These are phyloP conservation scores for Melampsora medusae DNA, from an alignment of 1,284 basidiomycete genomes.

Conservation along the genomic window DNA sequence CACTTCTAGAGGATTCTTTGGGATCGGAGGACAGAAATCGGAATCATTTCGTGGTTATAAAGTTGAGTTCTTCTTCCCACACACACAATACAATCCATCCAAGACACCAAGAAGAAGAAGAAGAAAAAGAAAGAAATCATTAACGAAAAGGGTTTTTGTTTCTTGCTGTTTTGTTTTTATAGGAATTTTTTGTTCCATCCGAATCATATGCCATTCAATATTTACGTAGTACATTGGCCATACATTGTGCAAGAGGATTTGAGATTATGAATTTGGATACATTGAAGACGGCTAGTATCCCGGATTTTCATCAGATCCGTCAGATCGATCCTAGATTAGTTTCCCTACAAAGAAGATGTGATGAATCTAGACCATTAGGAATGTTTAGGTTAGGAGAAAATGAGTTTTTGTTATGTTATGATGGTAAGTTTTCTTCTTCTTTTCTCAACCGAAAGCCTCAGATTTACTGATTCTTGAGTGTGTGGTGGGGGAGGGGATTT, in stretches of 20 bases:
- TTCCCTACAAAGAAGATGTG: constrained; percentile 74
- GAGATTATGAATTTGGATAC: constrained; percentile 84
- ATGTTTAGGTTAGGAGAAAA: constrained; percentile 77
- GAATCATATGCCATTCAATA: constrained; percentile 51
- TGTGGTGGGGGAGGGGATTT: not conserved
- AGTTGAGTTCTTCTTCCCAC: not conserved
- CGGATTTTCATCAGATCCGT: constrained; percentile 58
- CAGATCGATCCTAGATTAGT: constrained; percentile 70
- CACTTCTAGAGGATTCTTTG: constrained; percentile 52
- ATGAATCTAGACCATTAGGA: constrained; percentile 74
- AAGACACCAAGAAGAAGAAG: no score
- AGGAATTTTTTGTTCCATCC: constrained; percentile 47
- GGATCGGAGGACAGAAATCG: constrained; percentile 11
- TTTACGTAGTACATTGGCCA: constrained; percentile 80
- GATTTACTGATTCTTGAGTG: not conserved
- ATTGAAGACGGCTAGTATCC: constrained; percentile 58
- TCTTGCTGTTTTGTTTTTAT: not conserved
- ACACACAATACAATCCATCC: not conserved
- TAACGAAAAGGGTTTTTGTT: not conserved
- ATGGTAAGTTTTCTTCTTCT: constrained; percentile 56
- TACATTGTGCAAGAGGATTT: constrained; percentile 64
- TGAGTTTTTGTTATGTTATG: constrained; percentile 89
- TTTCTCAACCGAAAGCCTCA: not conserved
- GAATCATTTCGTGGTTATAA: constrained; percentile 42
- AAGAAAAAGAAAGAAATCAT: not conserved